Base-by-base conservation (phyloP, 768 basidiomycete species). In the Royoungia palumana region DNA sequence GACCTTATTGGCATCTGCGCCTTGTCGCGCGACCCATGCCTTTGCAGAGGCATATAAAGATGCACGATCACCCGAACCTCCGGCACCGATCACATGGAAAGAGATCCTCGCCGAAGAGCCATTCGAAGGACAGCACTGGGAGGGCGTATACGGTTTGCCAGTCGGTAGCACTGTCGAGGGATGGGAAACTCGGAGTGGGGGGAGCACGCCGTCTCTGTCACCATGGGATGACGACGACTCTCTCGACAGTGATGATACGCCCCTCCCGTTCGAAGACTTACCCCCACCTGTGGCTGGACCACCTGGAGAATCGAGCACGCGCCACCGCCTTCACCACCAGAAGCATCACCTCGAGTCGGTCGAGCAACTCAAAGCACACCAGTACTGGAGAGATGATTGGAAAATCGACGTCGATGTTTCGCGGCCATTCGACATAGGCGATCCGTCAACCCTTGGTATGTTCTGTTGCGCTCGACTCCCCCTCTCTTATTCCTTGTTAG, bases 41-140 rank as follows among this genome's bases (percentile, higher is more conserved):
- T 75, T 73, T 55, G 86, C 83, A n/a, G 75, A 80, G 6, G 49
- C 65, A 0, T 81, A 79, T 54, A 70, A 85, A 6, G 69, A 83
- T 25, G 61, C 56, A 1, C 57, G 67, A 2, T 64, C 59, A 21
- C 28, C 51, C 0, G 41, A 58, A 38, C 48, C 55, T 7, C 72
- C 61, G 7, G 63, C 71, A 4, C 57, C 72, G 1, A 66, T 89
- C 7, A 88, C 85, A 4, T 93, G 90, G 90, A 72, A 75, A 50
- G 76, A 81, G n/a, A 91, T 93, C 43, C 75, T 92, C 14, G 77
- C 77, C 1, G 89, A 89, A 58, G 89, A 91, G 48, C 87, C 89
- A 4, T 87, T 89, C 52, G 86, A 91, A 65, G 90, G 87, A 14
- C 82, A 91, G 52, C 89, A 91, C 58, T 91, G 89, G 89, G 79